Conservation (phyloP, 495 filamentous ascomycete genomes). For the Trichoderma gamsii region DNA sequence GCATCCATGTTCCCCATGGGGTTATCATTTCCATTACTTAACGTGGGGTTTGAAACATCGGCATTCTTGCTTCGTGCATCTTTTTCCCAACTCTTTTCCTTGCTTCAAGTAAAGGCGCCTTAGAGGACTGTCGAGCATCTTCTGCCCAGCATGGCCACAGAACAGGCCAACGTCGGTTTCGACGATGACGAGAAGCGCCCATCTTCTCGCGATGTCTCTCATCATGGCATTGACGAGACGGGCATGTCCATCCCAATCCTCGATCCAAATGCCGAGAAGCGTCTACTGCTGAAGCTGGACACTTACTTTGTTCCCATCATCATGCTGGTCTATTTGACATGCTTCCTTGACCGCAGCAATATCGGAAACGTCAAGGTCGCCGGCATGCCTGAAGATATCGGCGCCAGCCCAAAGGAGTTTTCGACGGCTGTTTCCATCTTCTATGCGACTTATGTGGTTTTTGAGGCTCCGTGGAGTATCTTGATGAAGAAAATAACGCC, state of each 20-base stretch:
- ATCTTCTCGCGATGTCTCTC: not conserved
- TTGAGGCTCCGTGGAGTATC: slow-evolving; percentile 73
- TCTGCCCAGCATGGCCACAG: not conserved
- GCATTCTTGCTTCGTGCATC: not conserved
- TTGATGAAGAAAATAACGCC: slow-evolving; percentile 62
- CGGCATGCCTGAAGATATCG: slow-evolving; percentile 39
- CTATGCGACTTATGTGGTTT: slow-evolving; percentile 74
- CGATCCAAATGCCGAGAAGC: slow-evolving; percentile 4
- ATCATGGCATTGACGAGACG: not conserved
- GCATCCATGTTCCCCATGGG: slow-evolving; percentile 1
- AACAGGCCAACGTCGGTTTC: not conserved
- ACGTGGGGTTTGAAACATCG: not conserved
- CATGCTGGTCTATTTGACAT: slow-evolving; percentile 21
- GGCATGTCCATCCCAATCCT: not conserved
- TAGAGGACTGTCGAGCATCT: not conserved
- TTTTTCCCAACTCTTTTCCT: not conserved
- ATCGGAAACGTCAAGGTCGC: slow-evolving; percentile 45
- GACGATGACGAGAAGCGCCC: not conserved
- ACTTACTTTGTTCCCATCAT: slow-evolving; percentile 9
- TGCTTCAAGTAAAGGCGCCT: not conserved
- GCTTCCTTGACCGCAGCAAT: slow-evolving; percentile 53
- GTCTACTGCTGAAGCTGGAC: slow-evolving; percentile 15
- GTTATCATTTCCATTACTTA: not conserved
- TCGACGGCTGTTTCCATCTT: slow-evolving; percentile 68
- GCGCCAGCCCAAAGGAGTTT: slow-evolving; percentile 51